Percentiles rank a stretch among this genome's conserved stretches.
These are phyloP conservation scores for Moniliella sp. DNA, from an alignment of 1,284 basidiomycete genomes.

Conservation along the genomic window DNA sequence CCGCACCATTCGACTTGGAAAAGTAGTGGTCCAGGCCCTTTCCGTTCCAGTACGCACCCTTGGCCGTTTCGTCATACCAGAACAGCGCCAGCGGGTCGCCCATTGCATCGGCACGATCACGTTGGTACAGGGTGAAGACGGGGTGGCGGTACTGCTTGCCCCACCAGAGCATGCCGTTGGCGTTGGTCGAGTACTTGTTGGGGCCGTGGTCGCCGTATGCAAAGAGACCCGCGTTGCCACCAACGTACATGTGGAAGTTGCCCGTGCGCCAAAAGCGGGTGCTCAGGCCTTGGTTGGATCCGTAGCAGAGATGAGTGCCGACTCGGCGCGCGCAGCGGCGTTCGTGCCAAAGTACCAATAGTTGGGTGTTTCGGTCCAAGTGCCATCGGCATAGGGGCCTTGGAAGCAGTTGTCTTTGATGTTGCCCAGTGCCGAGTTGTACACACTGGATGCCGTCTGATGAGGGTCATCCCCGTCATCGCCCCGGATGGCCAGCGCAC, in stretches of 20 bases:
- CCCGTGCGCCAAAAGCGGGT: conserved; percentile 53
- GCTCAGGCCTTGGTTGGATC: conserved; percentile 53
- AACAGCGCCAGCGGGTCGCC: conserved; percentile 82
- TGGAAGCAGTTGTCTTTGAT: conserved; percentile 58
- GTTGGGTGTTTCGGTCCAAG: conserved; percentile 84
- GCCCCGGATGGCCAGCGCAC: conserved; percentile 59
- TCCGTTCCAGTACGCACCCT: conserved; percentile 77
- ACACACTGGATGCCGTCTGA: too few relatives aligned
- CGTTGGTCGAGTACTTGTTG: conserved; percentile 57
- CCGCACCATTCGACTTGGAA: conserved; percentile 40
- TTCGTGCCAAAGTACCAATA: conserved; percentile 47
- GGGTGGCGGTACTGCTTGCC: conserved; percentile 37
- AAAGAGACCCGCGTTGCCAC: conserved; percentile 67
- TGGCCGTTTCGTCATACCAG: conserved; percentile 69
- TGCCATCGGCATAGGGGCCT: conserved; percentile 48
- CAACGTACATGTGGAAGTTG: conserved; percentile 70
- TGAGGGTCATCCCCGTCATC: conserved; percentile 32
- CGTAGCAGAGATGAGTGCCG: conserved; percentile 66
- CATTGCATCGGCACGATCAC: conserved; percentile 61
- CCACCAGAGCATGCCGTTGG: conserved; percentile 26
- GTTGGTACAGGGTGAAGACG: conserved; percentile 63
- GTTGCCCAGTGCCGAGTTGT: too few relatives aligned
- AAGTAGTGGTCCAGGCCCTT: conserved; percentile 64
- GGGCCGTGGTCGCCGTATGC: conserved; percentile 81
- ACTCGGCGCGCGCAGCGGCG: conserved; percentile 71